phyloP scores from a whole-genome alignment of 345 rosid species.

The Salix dunnii region DNA sequence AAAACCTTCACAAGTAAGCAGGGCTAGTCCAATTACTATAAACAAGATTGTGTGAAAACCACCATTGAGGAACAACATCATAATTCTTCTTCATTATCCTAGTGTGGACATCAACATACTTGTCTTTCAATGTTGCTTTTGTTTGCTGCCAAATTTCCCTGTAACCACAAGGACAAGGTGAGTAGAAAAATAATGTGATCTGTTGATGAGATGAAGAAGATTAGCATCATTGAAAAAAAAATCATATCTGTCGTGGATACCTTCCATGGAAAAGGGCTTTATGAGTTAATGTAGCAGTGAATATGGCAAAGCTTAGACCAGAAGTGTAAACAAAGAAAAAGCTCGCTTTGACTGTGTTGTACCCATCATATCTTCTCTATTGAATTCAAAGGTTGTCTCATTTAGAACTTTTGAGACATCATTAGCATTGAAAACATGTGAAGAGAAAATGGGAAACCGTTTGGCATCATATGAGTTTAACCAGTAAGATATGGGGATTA shows the following conservation, averaged over 20 bases:
- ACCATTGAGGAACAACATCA: slow-evolving; percentile 45
- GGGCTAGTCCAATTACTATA: slow-evolving; percentile 28
- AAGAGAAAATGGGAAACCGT: slow-evolving; percentile 43
- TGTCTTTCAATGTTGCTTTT: slow-evolving; percentile 28
- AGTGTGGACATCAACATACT: slow-evolving; percentile 55
- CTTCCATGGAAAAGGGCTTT: slow-evolving; percentile 43
- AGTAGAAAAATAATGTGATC: not conserved
- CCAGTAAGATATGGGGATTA: slow-evolving; percentile 17
- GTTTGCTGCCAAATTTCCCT: slow-evolving; percentile 45
- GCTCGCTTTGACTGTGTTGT: slow-evolving; percentile 42
- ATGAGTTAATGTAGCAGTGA: slow-evolving; percentile 39
- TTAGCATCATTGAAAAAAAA: not conserved
- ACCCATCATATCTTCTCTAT: slow-evolving; percentile 31
- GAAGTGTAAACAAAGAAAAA: slow-evolving; percentile 30
- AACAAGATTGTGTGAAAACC: slow-evolving; percentile 36
- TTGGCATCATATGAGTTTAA: slow-evolving; percentile 40
- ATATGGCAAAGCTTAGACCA: slow-evolving; percentile 38
- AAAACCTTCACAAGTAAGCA: slow-evolving; percentile 47
- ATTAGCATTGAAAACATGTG: slow-evolving; percentile 30
- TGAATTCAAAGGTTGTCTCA: slow-evolving; percentile 29
- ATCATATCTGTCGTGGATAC: not conserved
- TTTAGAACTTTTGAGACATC: slow-evolving; percentile 31
- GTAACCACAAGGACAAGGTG: not conserved
- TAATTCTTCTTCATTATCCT: slow-evolving; percentile 69
- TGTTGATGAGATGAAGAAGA: no score